These are phyloP conservation scores for Papiliotrema nemorosa DNA, from an alignment of 1,284 basidiomycete species.

Conservation along the genomic window DNA sequence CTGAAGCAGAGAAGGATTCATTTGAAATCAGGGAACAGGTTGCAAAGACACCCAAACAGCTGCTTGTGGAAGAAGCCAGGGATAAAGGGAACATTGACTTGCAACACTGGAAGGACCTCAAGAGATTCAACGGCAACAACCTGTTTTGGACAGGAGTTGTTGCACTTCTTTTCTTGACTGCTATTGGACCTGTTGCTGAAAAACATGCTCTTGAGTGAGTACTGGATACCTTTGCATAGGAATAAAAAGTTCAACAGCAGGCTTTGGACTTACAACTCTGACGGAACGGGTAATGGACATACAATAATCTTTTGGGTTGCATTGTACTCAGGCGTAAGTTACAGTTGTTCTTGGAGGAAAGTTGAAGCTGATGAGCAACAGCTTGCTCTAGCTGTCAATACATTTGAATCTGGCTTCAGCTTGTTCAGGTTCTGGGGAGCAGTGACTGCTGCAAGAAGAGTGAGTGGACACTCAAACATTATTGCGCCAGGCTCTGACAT, in stretches of 20 bases:
- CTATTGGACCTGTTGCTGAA: slow-evolving; percentile 18
- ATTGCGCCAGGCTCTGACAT: not conserved
- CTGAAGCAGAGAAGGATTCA: not conserved
- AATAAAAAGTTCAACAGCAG: slow-evolving; percentile 4
- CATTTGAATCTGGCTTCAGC: slow-evolving; percentile 9
- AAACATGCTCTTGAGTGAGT: slow-evolving; percentile 25
- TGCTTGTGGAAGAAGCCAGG: slow-evolving; percentile 80
- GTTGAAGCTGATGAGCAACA: slow-evolving; percentile 5
- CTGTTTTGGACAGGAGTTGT: slow-evolving; percentile 62
- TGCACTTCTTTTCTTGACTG: slow-evolving; percentile 7
- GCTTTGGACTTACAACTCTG: slow-evolving; percentile 17
- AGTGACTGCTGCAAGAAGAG: slow-evolving; percentile 18
- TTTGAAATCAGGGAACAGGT: slow-evolving; percentile 22
- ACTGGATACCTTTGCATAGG: not conserved
- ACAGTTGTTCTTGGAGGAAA: not conserved
- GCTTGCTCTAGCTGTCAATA: slow-evolving; percentile 10
- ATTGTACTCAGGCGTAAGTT: slow-evolving; percentile 21
- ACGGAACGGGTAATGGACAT: slow-evolving; percentile 1
- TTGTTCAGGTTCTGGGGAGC: slow-evolving; percentile 21
- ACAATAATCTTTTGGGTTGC: slow-evolving; percentile 20
- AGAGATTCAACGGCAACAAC: slow-evolving; percentile 54
- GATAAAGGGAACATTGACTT: slow-evolving; percentile 68
- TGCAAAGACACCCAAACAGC: slow-evolving; percentile 63
- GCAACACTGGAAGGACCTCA: slow-evolving; percentile 73
- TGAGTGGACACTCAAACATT: slow-evolving; percentile 4